Conservation (phyloP, 768 basidiomycete genomes). For the Artomyces pyxidatus region DNA sequence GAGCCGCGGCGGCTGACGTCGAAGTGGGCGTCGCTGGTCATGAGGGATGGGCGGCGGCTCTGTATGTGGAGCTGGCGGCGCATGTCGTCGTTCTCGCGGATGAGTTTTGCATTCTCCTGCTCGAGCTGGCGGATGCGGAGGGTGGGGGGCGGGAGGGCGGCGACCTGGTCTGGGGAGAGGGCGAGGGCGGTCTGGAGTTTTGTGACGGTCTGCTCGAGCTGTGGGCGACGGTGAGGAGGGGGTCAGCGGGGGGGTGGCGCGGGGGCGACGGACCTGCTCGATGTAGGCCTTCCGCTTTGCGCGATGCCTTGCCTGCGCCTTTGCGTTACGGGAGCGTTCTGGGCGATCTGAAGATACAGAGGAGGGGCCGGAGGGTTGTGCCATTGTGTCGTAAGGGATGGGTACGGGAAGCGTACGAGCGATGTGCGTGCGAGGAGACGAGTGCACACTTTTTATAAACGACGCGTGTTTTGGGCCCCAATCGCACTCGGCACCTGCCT, state of each 20-base stretch:
- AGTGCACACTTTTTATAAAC: no score
- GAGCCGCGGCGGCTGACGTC: conserved; percentile 13
- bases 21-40: conserved; percentile 14
- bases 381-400: background rate
- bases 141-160: conserved; percentile 62
- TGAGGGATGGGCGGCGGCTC: conserved; percentile 13
- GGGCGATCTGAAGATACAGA: conserved; percentile 27
- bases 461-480: no score
- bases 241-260: background rate
- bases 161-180: conserved; percentile 67
- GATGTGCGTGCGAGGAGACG: no score
- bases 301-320: conserved; percentile 83
- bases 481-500: no score
- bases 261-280: conserved; percentile 52
- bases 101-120: conserved; percentile 65
- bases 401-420: no score
- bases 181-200: conserved; percentile 73
- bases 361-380: conserved; percentile 2
- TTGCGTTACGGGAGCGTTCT: conserved; percentile 81
- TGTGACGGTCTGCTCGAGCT: conserved; percentile 83
- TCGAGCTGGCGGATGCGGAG: conserved; percentile 77
- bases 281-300: conserved; percentile 93
- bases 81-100: conserved; percentile 67
- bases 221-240: background rate
- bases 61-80: conserved; percentile 46